These are phyloP conservation scores for Rhipidocladum racemiflorum DNA, from an alignment of 176 grass and related monocot genomes.

Conservation along the genomic window DNA sequence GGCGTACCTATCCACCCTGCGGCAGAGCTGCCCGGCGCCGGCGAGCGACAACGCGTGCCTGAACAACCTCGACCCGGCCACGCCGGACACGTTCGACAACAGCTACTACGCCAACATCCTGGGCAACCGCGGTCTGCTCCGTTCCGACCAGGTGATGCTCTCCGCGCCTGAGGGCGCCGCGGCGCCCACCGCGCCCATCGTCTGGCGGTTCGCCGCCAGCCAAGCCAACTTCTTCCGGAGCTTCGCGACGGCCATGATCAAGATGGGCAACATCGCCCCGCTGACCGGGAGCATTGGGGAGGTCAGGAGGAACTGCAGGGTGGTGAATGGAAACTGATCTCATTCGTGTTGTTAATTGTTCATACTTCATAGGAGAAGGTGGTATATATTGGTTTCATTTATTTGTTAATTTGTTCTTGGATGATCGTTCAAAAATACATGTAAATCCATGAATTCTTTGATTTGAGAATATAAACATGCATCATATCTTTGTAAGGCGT, in stretches of 20 bases:
- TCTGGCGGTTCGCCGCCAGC: constrained; percentile 43
- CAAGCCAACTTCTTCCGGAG: constrained; percentile 58
- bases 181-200: constrained; percentile 34
- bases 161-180: constrained; percentile 38
- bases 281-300: constrained; percentile 52
- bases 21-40: constrained; percentile 41
- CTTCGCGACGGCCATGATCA: constrained; percentile 69
- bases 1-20: constrained; percentile 35
- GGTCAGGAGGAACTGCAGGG: constrained; percentile 66
- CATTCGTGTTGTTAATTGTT: neutral
- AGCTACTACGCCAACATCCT: constrained; percentile 57
- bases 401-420: neutral
- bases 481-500: neutral
- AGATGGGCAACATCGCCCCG: constrained; percentile 72
- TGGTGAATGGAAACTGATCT: constrained; percentile 41
- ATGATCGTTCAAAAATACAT: neutral
- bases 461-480: neutral
- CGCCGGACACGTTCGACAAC: constrained; percentile 67
- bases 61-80: constrained; percentile 55
- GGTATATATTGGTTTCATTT: neutral
- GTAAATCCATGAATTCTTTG: neutral
- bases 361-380: no score
- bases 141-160: constrained; percentile 65
- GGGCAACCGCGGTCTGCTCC: constrained; percentile 49
- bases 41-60: neutral